Evolutionary conservation across 2,329 filamentous ascomycete species (phyloP), one percentile per base, ranked within the genome.

Genomic region (Cladosporium austrohemisphaericum): DNA sequence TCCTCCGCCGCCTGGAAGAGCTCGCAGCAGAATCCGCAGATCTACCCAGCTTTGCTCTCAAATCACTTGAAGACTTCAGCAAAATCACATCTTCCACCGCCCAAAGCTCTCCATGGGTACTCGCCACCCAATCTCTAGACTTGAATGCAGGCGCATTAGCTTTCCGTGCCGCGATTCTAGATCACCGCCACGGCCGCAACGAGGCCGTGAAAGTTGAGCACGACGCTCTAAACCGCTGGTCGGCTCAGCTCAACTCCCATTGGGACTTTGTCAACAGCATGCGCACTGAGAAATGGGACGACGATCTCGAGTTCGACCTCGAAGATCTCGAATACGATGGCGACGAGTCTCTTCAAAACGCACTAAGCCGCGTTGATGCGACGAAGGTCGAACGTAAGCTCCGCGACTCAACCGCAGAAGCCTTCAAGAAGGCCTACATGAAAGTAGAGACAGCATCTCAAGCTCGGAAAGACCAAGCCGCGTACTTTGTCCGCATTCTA

Each of bases 331-430:
- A 91, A 54, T 76, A 86, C 47, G 83, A 63, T 19, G 56, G 54
- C 16, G 60, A 88, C 53, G 33, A 37, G 13, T 75, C 76, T 14
- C 77, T 84, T 26, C 84, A 88, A 57, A 76, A 77, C 29, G 66
- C 83, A 0, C 74, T 95, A 10, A 88, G 84, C 65, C 80, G 80
- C 45, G 81, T 92, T 26, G 88, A 93, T 57, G 84, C 86, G 0
- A 71, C 75, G 32, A 67, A 78, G 54, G 68, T 93, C 71, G 58
- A 58, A 31, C 32, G 37, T 6, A 55, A 29, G 37, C 50, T 65
- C 6, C 57, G 50, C n/a, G 33, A 51, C 8, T 55, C 55, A 5
- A 53, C 55, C 3, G 41, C 43, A 3, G 31, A 41, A 20, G 48
- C 56, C 26, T 47, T 63, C 32, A 38, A 51, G 20, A 29, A 38